Evolutionary conservation across 192 early-diverging fungal genomes (phyloP).

Genomic region (Phlyctochytrium bullatum): DNA sequence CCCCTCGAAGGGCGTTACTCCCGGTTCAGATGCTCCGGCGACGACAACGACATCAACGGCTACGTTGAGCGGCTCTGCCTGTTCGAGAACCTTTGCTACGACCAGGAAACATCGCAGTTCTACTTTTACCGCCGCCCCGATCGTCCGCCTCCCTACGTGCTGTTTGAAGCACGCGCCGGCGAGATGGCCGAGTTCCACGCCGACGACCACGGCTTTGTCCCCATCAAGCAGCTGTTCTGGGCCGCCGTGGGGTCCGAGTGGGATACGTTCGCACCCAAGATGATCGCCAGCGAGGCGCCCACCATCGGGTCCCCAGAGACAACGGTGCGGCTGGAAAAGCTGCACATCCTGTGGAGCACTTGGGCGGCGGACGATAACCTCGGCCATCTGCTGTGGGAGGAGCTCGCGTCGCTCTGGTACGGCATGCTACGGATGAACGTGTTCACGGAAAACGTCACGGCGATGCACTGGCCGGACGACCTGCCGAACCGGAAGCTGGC

Average conservation of each 20-base stretch:
- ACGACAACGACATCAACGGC: conserved; percentile 17
- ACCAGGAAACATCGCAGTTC: conserved; percentile 7
- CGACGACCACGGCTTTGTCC: conserved; percentile 21
- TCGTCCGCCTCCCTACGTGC: conserved; percentile 8
- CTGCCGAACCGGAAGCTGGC: conserved; percentile 19
- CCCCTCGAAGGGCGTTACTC: conserved; percentile 7
- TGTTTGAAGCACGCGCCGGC: conserved; percentile 17
- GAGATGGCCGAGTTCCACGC: conserved; percentile 12
- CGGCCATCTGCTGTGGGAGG: conserved; percentile 33
- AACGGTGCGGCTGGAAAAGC: background rate
- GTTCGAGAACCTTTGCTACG: conserved; percentile 37
- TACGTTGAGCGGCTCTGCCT: conserved; percentile 18
- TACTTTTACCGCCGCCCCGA: conserved; percentile 13
- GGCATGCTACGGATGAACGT: conserved; percentile 26
- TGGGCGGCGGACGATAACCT: conserved; percentile 31
- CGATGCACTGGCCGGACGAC: conserved; percentile 3
- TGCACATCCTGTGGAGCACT: conserved; percentile 25
- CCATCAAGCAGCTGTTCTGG: conserved; percentile 12
- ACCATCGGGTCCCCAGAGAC: background rate
- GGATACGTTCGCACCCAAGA: conserved; percentile 12
- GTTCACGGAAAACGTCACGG: conserved; percentile 12
- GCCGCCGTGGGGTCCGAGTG: background rate
- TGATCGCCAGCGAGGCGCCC: background rate
- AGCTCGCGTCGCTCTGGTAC: conserved; percentile 28
- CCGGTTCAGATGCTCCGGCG: conserved; percentile 17